phyloP scores from a whole-genome alignment of 495 filamentous ascomycete species.

The Aspergillus ellipticus region DNA sequence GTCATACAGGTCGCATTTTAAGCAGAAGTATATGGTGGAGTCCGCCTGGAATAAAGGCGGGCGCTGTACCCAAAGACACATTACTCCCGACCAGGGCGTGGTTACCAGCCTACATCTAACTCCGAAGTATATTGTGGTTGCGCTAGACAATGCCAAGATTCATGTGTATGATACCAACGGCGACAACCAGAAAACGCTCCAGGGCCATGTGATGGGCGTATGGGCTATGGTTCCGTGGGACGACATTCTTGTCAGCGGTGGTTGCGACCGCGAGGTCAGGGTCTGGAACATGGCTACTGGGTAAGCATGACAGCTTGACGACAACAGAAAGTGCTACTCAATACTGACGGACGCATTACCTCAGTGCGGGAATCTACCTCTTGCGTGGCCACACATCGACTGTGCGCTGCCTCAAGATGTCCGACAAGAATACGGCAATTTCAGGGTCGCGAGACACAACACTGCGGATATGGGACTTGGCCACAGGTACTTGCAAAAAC shows the following conservation, averaged over 20 bases:
- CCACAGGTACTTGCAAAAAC: slow-evolving; percentile 78
- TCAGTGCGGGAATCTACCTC: slow-evolving; percentile 69
- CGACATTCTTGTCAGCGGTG: slow-evolving; percentile 90
- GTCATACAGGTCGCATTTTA: slow-evolving; percentile 94
- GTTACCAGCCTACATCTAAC: slow-evolving; percentile 95
- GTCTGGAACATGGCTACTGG: slow-evolving; percentile 97
- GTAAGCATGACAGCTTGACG: slow-evolving; percentile 46
- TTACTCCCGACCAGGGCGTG: slow-evolving; percentile 92
- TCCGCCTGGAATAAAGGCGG: slow-evolving; percentile 94
- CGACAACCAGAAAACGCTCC: slow-evolving; percentile 78
- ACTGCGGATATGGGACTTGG: slow-evolving; percentile 90
- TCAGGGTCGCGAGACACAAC: slow-evolving; percentile 95
- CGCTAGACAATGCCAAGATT: slow-evolving; percentile 96
- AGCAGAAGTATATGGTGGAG: slow-evolving; percentile 94
- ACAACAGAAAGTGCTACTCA: background rate
- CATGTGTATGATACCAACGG: slow-evolving; percentile 95
- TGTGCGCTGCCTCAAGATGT: slow-evolving; percentile 97
- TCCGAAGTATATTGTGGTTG: slow-evolving; percentile 92
- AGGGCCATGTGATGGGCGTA: slow-evolving; percentile 97
- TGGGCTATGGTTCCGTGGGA: slow-evolving; percentile 99
- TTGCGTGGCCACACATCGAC: slow-evolving; percentile 94
- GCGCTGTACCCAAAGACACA: slow-evolving; percentile 69
- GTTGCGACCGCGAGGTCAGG: slow-evolving; percentile 92
- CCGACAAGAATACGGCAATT: slow-evolving; percentile 85
- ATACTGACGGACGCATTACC: background rate